Evolutionary conservation across 116 monocot genomes (phyloP), one percentile per base, ranked within the genome.

Genomic region (Trichopus zeylanicus): DNA sequence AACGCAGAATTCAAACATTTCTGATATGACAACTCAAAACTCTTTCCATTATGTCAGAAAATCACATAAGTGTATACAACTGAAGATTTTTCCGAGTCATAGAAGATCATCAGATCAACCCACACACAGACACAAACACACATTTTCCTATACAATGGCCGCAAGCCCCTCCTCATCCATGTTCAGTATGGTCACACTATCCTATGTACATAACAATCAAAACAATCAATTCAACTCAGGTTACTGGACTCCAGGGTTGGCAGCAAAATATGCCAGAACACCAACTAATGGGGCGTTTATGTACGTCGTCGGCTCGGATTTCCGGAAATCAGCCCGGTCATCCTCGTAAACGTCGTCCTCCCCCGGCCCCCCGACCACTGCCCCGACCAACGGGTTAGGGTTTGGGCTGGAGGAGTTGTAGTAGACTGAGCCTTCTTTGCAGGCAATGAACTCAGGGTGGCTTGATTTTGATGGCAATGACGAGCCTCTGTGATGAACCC

Each of bases 251-350:
- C 42, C 55, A 63, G 81, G 77, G 47, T 79, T 79, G 18, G 81
- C 82, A 21, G 60, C 83, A 65, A 95, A 86, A 46, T 89, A 95
- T 7, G 78, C 86, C 53, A 95, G 74, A 8, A 79, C 81, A 3
- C 95, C 95, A 21, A 90, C 84, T 11, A 95, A 67, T 0, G 95
- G 90, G 8, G 95, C 95, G 64, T 95, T 95, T 53, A 90, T 90
- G 70, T 95, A 95, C 7, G 95, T 95, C 3, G 90, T 95, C 0
- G 95, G 95, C 61, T 95, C 95, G 0, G 95, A 95, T 57, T 87
- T 86, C 0, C 83, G 73, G 51, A 83, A 89, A 63, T 90, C 86
- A 0, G 75, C 74, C 7, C 95, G 78, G 29, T 90, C 90, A 42
- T 95, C 95, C 7, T 79, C 84, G 47, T 87, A 95, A 23, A 67